phyloP scores from a whole-genome alignment of 2,329 filamentous ascomycete genomes.

The Venturia effusa region DNA sequence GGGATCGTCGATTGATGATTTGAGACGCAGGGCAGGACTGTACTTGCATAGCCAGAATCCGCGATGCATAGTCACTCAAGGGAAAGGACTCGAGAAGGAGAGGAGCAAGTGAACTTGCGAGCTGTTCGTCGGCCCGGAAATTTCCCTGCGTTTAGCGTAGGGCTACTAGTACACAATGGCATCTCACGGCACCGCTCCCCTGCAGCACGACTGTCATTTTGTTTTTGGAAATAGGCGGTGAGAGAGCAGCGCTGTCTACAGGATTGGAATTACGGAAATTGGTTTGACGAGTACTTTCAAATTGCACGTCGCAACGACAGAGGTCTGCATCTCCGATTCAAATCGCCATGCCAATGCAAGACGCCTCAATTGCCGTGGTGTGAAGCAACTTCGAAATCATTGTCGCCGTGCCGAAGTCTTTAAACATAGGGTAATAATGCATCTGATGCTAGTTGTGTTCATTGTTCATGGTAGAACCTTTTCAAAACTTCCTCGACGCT shows the following conservation, averaged over 20 bases:
- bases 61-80: too few relatives aligned
- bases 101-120: too few relatives aligned
- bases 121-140: too few relatives aligned
- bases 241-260: background rate
- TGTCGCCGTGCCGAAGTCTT: background rate
- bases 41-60: too few relatives aligned
- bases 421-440: background rate
- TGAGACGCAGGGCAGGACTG: too few relatives aligned
- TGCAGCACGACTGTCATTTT: too few relatives aligned
- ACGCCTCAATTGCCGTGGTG: background rate
- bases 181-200: too few relatives aligned
- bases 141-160: too few relatives aligned
- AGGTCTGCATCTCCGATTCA: background rate
- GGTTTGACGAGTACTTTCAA: background rate
- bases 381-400: background rate
- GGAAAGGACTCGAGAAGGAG: too few relatives aligned
- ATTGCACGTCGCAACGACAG: background rate
- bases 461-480: conserved; percentile 52
- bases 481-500: conserved; percentile 61
- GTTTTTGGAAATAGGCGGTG: background rate
- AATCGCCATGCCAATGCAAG: background rate
- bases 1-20: too few relatives aligned
- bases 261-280: background rate
- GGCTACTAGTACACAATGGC: too few relatives aligned
- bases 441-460: background rate